Base-by-base conservation (phyloP, 805 yeast species). In the Candida silvicultrix region DNA sequence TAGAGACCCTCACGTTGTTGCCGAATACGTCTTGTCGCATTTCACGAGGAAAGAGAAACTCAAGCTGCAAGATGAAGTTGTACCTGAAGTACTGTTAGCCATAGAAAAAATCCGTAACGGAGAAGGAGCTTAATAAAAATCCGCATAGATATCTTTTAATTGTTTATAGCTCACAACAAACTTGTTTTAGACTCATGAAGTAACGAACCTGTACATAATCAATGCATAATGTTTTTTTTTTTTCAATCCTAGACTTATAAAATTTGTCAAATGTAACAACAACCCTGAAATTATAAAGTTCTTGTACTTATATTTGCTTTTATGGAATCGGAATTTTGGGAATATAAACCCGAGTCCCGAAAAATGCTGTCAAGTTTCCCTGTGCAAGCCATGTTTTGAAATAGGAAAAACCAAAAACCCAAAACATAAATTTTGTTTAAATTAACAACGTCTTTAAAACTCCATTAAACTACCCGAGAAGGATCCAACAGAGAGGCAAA, bases 21-120 rank as follows among this genome's bases (percentile, higher is more conserved):
- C 84, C 0, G 67, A 75, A 14, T 83, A 80, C 56, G 96, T 89
- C 10, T 66, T 89, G 35, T 63, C 76, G 4, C 73, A 71, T 50
- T 77, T 85, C 55, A 62, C 63, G 4, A 57, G 58, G 0, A 54
- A 58, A 1, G 92, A 87, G 48, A 41, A 59, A 44, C 67, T 69
- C 1, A 53, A 58, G 0, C 47, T 84, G 1, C 64, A 66, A 36
- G 58, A 58, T 10, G 66, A 64, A 4, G 72, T 74, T 3, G 56
- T 77, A 28, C 76, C 74, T 1, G 55, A 64, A 43, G 69, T 80
- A 4, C 58, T 60, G 43, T 54, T 56, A 6, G 52, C 67, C 7
- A 52, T 80, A 38, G 68, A 68, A 10, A 65, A 65, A 20, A 19
- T 46, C 8, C 31, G 31, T 28, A 28, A 28, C 31, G 31, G 21